phyloP scores from a whole-genome alignment of 1,139 yeast genomes.

The Candida mesenterica region DNA sequence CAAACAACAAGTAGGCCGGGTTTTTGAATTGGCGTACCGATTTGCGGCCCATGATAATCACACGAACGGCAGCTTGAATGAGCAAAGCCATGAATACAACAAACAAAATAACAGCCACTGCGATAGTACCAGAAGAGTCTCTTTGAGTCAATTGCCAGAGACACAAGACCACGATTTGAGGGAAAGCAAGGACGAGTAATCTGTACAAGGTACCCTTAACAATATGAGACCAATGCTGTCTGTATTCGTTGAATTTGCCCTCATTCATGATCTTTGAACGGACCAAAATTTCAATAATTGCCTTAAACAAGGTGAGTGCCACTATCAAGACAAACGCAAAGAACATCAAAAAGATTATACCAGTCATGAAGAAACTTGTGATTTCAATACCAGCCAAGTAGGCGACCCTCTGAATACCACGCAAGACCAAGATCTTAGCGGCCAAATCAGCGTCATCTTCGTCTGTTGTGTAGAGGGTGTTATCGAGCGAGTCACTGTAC shows the following conservation, averaged over 20 bases:
- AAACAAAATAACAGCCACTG: conserved; percentile 71
- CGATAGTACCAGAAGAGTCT: conserved; percentile 82
- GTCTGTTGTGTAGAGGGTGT: conserved; percentile 63
- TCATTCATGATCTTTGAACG: conserved; percentile 59
- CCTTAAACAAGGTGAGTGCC: conserved; percentile 66
- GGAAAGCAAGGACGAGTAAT: conserved; percentile 75
- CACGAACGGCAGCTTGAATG: conserved; percentile 71
- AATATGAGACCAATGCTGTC: conserved; percentile 76
- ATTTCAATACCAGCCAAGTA: conserved; percentile 81
- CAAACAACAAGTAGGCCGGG: conserved; percentile 88
- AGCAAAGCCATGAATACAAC: conserved; percentile 57
- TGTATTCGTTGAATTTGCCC: conserved; percentile 71
- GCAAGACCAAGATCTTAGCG: conserved; percentile 70
- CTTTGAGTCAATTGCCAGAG: conserved; percentile 85
- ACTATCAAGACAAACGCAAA: conserved; percentile 72
- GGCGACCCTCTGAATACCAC: conserved; percentile 93
- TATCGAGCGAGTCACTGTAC: conserved; percentile 49
- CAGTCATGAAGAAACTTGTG: conserved; percentile 82
- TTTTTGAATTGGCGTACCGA: conserved; percentile 76
- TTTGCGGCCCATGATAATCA: conserved; percentile 65
- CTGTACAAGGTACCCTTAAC: conserved; percentile 89
- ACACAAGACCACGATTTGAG: conserved; percentile 79
- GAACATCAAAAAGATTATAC: conserved; percentile 77
- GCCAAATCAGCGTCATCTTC: conserved; percentile 57
- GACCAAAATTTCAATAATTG: conserved; percentile 66